Base-by-base conservation (phyloP, 2,329 filamentous ascomycete genomes). In the Arthrobotrys sinensis region DNA sequence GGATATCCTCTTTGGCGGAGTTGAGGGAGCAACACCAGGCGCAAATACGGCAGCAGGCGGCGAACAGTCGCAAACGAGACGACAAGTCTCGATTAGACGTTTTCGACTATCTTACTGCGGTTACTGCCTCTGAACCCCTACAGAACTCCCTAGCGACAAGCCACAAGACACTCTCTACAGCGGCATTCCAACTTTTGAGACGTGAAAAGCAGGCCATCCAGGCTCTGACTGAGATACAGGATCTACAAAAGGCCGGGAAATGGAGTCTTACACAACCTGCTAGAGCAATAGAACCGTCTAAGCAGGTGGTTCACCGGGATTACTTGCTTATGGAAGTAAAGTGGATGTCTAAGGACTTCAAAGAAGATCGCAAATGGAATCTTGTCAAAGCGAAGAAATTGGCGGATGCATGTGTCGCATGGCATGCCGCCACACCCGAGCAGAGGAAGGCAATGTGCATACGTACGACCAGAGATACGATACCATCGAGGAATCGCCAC, bases 301-400 rank as follows among this genome's bases (percentile, higher is more conserved):
- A 93, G 43, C 91, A 91, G 16, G 88, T 89, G 0, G 91, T 91
- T 1, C 95, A 98, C 81, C 93, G 91, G 89, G 96, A 99, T 85
- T 88, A 95, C 65, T 84, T 98, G 69, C 86, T 99, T 36, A 89
- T 94, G 81, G 94, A 99, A 85, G 93, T 95, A 89, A 97, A 94
- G 84, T 98, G 95, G 95, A 96, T 99, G 93, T 90, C 94, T 63
- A 97, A 94, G 1, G 96, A 99, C 84, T 98, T 97, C 82, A 89
- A 92, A 64, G 93, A 97, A 84, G 96, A 98, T 84, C 88, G 93
- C 46, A 97, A 97, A 83, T 97, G 94, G 94, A 98, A 97, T 85
- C 90, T 90, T 82, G 89, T 92, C 1, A 89, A 91, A 40, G 94
- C 94, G 4, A 91, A 91, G 75, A 93, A 91, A 72, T 87, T 97